Percentiles rank a stretch among this genome's conserved stretches.
Evolutionary conservation across 2,329 filamentous ascomycete genomes (phyloP).

Genomic region (Mycosphaerella arachidis): DNA sequence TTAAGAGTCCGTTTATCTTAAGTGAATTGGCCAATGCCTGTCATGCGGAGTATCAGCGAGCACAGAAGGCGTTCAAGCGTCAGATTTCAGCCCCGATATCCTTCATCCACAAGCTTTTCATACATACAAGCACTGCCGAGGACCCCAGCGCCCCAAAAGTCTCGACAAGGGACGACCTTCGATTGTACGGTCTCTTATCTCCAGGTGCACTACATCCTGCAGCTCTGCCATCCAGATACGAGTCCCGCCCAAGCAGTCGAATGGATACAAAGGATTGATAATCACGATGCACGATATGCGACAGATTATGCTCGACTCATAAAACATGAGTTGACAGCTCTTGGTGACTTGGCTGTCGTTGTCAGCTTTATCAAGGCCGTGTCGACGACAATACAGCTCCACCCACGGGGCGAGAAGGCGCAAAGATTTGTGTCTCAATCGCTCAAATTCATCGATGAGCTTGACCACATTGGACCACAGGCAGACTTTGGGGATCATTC

Average conservation of each 20-base stretch:
- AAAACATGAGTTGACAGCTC: conserved; percentile 6
- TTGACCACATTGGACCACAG: conserved; percentile 5
- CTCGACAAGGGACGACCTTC: conserved; percentile 11
- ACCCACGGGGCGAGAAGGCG: conserved; percentile 10
- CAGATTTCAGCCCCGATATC: conserved; percentile 6
- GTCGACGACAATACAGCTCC: conserved; percentile 5
- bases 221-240: conserved; percentile 14
- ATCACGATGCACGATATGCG: conserved; percentile 10
- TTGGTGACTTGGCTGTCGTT: conserved; percentile 13
- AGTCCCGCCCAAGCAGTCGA: conserved; percentile 3
- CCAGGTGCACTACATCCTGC: conserved; percentile 17
- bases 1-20: conserved; percentile 8
- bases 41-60: conserved; percentile 14
- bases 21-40: conserved; percentile 15
- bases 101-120: conserved; percentile 11
- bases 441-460: conserved; percentile 1
- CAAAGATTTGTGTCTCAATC: conserved; percentile 7
- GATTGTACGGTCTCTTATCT: conserved; percentile 12
- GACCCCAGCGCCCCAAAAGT: neutral
- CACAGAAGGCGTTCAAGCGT: conserved; percentile 10
- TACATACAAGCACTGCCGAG: conserved; percentile 4
- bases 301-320: conserved; percentile 11
- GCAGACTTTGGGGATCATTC: conserved; percentile 16
- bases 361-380: conserved; percentile 13
- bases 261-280: conserved; percentile 19